Evolutionary conservation across 805 yeast genomes (phyloP).

Genomic region (Zygosaccharomyces rouxii): DNA sequence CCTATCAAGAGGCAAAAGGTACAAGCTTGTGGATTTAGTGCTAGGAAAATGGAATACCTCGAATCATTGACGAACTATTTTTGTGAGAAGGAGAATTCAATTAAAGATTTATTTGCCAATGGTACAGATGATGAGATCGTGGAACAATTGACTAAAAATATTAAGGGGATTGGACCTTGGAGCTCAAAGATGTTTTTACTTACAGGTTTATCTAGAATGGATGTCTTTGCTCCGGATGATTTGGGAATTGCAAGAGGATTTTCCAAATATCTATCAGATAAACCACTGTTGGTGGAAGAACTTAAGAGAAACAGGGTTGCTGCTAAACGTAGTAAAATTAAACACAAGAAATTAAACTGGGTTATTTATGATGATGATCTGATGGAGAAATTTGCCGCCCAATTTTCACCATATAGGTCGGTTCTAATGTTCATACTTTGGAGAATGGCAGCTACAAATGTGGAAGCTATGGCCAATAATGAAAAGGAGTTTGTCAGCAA

Average conservation of each 20-base stretch:
- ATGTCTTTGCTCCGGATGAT: constrained; percentile 75
- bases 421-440: constrained; percentile 69
- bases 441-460: constrained; percentile 59
- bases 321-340: constrained; percentile 35
- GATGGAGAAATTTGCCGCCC: constrained; percentile 50
- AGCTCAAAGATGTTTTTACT: constrained; percentile 81
- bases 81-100: constrained; percentile 35
- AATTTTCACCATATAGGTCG: constrained; percentile 62
- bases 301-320: constrained; percentile 40
- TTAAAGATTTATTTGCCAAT: constrained; percentile 36
- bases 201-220: constrained; percentile 60
- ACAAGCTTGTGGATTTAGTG: constrained; percentile 63
- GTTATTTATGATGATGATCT: constrained; percentile 57
- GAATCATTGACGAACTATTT: constrained; percentile 52
- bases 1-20: constrained; percentile 42
- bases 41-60: constrained; percentile 61
- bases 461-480: constrained; percentile 41
- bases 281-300: constrained; percentile 47
- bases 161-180: constrained; percentile 83
- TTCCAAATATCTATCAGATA: constrained; percentile 52
- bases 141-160: constrained; percentile 42
- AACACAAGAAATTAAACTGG: constrained; percentile 56
- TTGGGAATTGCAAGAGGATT: constrained; percentile 83
- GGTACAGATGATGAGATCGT: constrained; percentile 44
- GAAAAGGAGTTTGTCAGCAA: constrained; percentile 24